phyloP scores from a whole-genome alignment of 768 basidiomycete species.

The Lactifluus echinatus region DNA sequence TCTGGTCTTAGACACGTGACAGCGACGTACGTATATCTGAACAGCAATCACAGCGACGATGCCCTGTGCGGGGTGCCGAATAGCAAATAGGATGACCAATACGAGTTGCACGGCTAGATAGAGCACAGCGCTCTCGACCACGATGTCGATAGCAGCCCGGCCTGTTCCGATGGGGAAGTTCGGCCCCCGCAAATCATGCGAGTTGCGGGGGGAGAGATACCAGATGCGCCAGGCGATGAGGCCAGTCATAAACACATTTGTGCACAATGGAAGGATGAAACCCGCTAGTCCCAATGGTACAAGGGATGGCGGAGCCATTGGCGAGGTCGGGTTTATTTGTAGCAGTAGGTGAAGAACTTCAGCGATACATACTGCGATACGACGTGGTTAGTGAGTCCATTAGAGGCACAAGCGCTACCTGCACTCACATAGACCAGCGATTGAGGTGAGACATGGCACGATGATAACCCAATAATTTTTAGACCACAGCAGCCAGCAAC shows the following conservation, averaged over 20 bases:
- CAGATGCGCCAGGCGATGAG: conserved; percentile 37
- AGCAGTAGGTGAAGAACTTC: background rate
- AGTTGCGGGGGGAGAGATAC: conserved; percentile 20
- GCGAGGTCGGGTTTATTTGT: background rate
- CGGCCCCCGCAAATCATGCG: background rate
- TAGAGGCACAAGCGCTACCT: background rate
- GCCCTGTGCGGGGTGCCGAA: conserved; percentile 28
- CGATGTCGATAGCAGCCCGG: conserved; percentile 26
- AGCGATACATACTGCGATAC: background rate
- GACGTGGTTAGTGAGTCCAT: background rate
- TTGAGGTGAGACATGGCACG: conserved; percentile 29
- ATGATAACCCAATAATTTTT: conserved; percentile 28
- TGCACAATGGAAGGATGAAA: conserved; percentile 33
- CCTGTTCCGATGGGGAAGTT: background rate
- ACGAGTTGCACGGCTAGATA: conserved; percentile 34
- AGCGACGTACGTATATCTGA: conserved; percentile 33
- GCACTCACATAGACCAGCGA: conserved; percentile 30
- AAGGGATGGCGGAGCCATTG: background rate
- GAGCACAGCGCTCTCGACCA: conserved; percentile 34
- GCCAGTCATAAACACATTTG: conserved; percentile 34
- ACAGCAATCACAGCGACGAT: conserved; percentile 32
- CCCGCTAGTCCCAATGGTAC: conserved; percentile 30
- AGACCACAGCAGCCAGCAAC: conserved; percentile 37
- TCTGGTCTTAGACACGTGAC: background rate
- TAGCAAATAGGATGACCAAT: conserved; percentile 34